Evolutionary conservation across 2,329 filamentous ascomycete genomes (phyloP).

Genomic region (Hirsutella rhossiliensis): DNA sequence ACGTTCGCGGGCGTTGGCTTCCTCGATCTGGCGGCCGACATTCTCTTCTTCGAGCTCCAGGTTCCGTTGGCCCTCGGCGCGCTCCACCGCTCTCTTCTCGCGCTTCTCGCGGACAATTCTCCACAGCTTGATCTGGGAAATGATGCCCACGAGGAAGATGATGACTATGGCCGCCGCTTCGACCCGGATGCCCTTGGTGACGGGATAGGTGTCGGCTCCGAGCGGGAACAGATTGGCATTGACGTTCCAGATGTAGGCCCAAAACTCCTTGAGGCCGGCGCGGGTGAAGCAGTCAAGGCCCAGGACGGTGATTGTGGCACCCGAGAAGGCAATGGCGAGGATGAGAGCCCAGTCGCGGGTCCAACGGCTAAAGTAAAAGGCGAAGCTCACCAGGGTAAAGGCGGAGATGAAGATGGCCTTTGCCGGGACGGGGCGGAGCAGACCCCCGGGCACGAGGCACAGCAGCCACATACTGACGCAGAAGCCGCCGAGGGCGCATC

Average conservation of each 20-base stretch:
- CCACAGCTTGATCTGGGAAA: conserved; percentile 83
- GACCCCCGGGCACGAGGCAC: conserved; percentile 61
- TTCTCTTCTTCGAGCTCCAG: conserved; percentile 56
- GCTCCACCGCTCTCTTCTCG: conserved; percentile 36
- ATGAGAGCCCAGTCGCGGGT: conserved; percentile 74
- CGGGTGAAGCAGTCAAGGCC: conserved; percentile 85
- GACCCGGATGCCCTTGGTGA: conserved; percentile 76
- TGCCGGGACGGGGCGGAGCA: conserved; percentile 48
- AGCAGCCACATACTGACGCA: conserved; percentile 86
- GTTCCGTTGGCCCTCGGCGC: conserved; percentile 37
- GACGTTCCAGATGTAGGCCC: conserved; percentile 80
- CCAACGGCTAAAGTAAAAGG: conserved; percentile 65
- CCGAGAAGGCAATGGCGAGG: conserved; percentile 63
- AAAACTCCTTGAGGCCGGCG: conserved; percentile 92
- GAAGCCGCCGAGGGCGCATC: conserved; percentile 78
- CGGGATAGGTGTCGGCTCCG: conserved; percentile 63
- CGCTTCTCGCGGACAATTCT: conserved; percentile 58
- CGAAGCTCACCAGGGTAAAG: conserved; percentile 56
- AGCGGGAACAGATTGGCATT: conserved; percentile 74
- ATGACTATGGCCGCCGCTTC: conserved; percentile 72
- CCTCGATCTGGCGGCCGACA: conserved; percentile 54
- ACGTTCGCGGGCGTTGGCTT: conserved; percentile 47
- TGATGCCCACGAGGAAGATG: conserved; percentile 59
- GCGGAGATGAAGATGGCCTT: conserved; percentile 66
- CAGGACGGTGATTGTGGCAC: conserved; percentile 65